Percentiles rank a stretch among this genome's conserved stretches.
These are phyloP conservation scores for Scedosporium boydii DNA, from an alignment of 2,329 filamentous ascomycete genomes.

Conservation along the genomic window DNA sequence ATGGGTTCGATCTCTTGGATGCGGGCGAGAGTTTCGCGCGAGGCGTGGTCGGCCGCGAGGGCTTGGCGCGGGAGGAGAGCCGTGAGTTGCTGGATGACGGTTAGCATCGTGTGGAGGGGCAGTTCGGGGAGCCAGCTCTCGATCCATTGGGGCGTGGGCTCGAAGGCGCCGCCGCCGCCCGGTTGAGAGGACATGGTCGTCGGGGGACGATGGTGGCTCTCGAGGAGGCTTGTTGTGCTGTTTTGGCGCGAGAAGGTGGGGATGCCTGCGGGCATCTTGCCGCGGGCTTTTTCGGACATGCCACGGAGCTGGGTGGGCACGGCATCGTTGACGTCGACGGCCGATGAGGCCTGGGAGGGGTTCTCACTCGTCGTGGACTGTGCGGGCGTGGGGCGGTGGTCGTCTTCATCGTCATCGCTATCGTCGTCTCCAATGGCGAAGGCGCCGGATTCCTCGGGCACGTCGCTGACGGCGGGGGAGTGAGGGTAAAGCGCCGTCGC, in stretches of 20 bases:
- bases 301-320: conserved; percentile 75
- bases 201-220: conserved; percentile 46
- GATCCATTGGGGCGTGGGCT: conserved; percentile 76
- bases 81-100: conserved; percentile 59
- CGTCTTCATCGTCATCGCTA: conserved; percentile 44
- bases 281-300: conserved; percentile 95
- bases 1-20: conserved; percentile 55
- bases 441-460: conserved; percentile 64
- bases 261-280: conserved; percentile 83
- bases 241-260: conserved; percentile 84
- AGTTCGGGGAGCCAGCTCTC: conserved; percentile 90
- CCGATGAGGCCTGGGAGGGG: conserved; percentile 58
- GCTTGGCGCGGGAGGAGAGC: conserved; percentile 45
- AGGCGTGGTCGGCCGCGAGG: conserved; percentile 30
- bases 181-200: conserved; percentile 36
- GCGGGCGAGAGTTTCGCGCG: conserved; percentile 37
- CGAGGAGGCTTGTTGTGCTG: conserved; percentile 65
- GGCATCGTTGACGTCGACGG: conserved; percentile 61
- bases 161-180: conserved; percentile 48
- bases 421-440: conserved; percentile 89
- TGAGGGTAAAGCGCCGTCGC: conserved; percentile 36
- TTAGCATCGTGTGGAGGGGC: conserved; percentile 77
- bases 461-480: conserved; percentile 50
- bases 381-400: conserved; percentile 46
- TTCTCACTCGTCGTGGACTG: conserved; percentile 56